These are phyloP conservation scores for Eutypa lata DNA, from an alignment of 2,329 filamentous ascomycete species.

Conservation along the genomic window DNA sequence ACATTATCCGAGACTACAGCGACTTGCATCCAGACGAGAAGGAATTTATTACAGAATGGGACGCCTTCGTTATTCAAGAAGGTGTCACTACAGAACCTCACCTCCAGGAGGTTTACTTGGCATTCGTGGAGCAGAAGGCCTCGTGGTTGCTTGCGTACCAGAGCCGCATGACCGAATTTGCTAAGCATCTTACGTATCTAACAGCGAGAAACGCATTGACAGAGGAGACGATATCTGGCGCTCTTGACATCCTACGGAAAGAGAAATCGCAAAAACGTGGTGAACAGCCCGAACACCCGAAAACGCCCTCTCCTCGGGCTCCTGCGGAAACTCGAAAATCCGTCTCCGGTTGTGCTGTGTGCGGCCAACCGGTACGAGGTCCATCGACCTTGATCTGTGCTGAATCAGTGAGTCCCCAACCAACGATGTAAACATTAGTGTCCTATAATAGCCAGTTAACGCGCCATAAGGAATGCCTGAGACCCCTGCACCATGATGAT, in stretches of 20 bases:
- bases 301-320: conserved; percentile 18
- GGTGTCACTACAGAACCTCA: conserved; percentile 50
- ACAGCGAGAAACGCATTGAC: conserved; percentile 46
- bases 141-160: conserved; percentile 49
- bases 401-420: conserved; percentile 40
- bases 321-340: conserved; percentile 39
- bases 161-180: conserved; percentile 50
- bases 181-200: conserved; percentile 51
- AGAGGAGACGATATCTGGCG: conserved; percentile 40
- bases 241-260: conserved; percentile 40
- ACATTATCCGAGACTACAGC: conserved; percentile 55
- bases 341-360: conserved; percentile 44
- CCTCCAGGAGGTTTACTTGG: conserved; percentile 49
- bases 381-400: conserved; percentile 47
- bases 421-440: conserved; percentile 5
- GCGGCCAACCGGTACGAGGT: conserved; percentile 46
- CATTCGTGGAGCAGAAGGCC: conserved; percentile 49
- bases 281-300: conserved; percentile 19
- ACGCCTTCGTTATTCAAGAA: conserved; percentile 50
- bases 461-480: conserved; percentile 36
- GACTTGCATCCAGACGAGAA: conserved; percentile 53
- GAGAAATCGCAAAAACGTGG: conserved; percentile 32
- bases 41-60: conserved; percentile 59
- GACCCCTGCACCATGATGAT: conserved; percentile 45
- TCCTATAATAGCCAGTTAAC: conserved; percentile 1